Evolutionary conservation across 2,329 filamentous ascomycete genomes (phyloP), one percentile per base, ranked within the genome.

Genomic region (Chrysosphaeria jannelii): DNA sequence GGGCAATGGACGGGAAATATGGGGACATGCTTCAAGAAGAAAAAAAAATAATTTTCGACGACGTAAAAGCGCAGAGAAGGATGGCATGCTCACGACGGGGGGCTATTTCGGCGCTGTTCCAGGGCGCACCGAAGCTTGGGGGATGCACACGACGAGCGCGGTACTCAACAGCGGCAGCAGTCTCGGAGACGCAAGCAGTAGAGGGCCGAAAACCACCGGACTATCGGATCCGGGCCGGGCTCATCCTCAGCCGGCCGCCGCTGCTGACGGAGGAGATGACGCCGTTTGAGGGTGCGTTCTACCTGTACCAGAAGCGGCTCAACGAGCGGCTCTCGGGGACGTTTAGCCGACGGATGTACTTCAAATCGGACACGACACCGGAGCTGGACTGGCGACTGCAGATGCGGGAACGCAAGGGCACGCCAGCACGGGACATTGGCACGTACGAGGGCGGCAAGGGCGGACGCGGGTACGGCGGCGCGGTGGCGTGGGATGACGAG

Each of bases 231-330:
- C 50, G 48, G 28, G 52, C 56, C 27, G 71, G 75, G 31, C 55
- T 91, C 28, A 62, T 93, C 34, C 63, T 97, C 31, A 85, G 78
- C 21, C 75, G 85, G 14, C 63, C 85, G 22, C 85, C 85, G 5
- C 52, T 88, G 28, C 55, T 97, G 36, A 93, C 85, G 13, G 69
- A 72, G 33, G 55, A 69, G 29, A 65, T 81, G 25, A 72, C 71
- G 16, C 56, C 74, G 8, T 93, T 97, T 46, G 85, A 97, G 46
- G 71, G 76, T 39, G 57, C 81, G 31, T 93, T 70, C 48, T 90
- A 70, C 53, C 78, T 97, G 42, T 97, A 97, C 50, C 85, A 97
- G 50, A 81, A 81, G 36, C 76, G 85, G 9, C 57, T 97, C 29
- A 90, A 93, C 45, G 85, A 97, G 53, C 72, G 85, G 20, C 57